Base-by-base conservation (phyloP, 2,329 filamentous ascomycete genomes). In the Sporothrix globosa region DNA sequence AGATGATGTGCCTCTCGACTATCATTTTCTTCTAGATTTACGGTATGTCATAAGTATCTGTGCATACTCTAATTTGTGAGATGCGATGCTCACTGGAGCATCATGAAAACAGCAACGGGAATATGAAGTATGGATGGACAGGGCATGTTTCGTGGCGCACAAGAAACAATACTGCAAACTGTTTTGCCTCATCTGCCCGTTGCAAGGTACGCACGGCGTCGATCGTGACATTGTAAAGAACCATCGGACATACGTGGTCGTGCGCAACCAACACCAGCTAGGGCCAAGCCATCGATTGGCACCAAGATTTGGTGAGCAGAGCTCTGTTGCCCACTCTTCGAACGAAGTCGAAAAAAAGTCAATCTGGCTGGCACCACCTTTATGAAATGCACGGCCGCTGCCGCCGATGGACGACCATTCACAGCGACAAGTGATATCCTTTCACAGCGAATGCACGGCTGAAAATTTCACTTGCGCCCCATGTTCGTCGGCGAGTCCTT, bases 341-440 rank as follows among this genome's bases (percentile, higher is more conserved):
- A 41, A 60, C n/a, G 54, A 21, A 24, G 17, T 41, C 44, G 46
- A 21, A 11, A 53, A n/a, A 46, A n/a, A 46, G 14, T 19, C 9
- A 9, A 46, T 41, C 27, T 60, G 53, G 30, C 46, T 34, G 67
- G 44, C 52, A 58, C 65, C 30, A 53, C 56, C 63, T 48, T 27
- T 34, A 34, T 6, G 34, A 34, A 34, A 34, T 34, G 9, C 17
- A 24, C 41, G 46, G 3, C 50, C 70, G 70, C 70, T 69, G 50
- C 53, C 65, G 58, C 68, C 71, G 71, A 72, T 30, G 69, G 27
- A 4, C 27, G 69, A 65, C 72, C 72, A 73, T 53, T 72, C 72
- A 68, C 24, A 54, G 44, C 17, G 21, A 34, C 34, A 24, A 41
- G 27, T 68, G 72, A 69, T 72, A 72, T 73, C 69, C 69, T 69